Evolutionary conservation across 805 yeast species (phyloP).

Genomic region (Metschnikowia lochheadii): DNA sequence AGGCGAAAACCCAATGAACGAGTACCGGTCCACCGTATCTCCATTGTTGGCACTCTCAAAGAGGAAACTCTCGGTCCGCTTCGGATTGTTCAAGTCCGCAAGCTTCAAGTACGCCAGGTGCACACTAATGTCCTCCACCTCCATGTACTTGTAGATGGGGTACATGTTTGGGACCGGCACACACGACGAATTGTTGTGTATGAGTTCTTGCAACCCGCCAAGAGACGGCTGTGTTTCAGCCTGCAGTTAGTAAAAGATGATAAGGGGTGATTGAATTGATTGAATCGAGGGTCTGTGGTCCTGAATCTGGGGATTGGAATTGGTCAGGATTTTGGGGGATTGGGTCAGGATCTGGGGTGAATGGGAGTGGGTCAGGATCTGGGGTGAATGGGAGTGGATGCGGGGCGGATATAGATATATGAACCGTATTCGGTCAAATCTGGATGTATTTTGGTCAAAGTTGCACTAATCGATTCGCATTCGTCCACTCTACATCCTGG

Average conservation of each 20-base stretch:
- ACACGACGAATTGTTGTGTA: conserved; percentile 15
- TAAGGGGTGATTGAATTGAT: too few relatives aligned
- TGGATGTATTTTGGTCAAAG: too few relatives aligned
- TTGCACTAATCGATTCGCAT: too few relatives aligned
- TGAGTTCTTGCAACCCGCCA: conserved; percentile 25
- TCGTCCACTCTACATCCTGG: too few relatives aligned
- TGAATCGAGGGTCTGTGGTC: too few relatives aligned
- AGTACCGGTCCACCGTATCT: conserved; percentile 83
- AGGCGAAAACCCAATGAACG: conserved; percentile 87
- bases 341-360: too few relatives aligned
- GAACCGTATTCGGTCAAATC: too few relatives aligned
- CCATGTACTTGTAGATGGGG: conserved; percentile 72
- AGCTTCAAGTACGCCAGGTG: conserved; percentile 86
- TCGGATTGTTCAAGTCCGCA: conserved; percentile 53
- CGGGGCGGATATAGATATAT: too few relatives aligned
- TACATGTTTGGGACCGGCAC: conserved; percentile 58
- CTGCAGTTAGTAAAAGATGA: conserved; percentile 12
- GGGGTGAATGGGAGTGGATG: too few relatives aligned
- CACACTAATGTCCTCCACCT: conserved; percentile 79
- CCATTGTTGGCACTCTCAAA: conserved; percentile 89
- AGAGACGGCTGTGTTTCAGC: conserved; percentile 36
- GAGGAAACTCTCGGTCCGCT: conserved; percentile 66
- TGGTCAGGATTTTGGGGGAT: too few relatives aligned
- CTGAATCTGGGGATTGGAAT: too few relatives aligned
- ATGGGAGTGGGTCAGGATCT: too few relatives aligned